Evolutionary conservation across 805 yeast species (phyloP), one percentile per base, ranked within the genome.

Genomic region (Candida berthetii): DNA sequence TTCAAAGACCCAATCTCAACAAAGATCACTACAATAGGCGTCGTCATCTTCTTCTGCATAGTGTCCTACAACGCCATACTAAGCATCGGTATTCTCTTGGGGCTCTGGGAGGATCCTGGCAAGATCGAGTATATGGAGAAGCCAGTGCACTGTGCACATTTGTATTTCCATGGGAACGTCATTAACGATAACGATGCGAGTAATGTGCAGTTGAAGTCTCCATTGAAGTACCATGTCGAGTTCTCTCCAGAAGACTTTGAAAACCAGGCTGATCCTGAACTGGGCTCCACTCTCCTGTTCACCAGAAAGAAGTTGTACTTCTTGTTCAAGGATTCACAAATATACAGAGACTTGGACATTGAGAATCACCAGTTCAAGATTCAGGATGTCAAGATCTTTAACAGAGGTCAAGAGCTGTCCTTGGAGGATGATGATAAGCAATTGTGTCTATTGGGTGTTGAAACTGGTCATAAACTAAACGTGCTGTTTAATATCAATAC

Each of bases 211-310:
- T 39, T 65, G 17, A 41, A 50, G 4, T 59, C 54, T 19, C 72
- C 76, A 2, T 47, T 83, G 27, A 66, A 65, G 20, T 85, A 80
- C 55, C 85, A 84, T 57, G 71, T 84, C 49, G 95, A 85, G 55
- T 86, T 86, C 60, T 77, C 85, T 25, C 93, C 95, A 0, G 90
- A 82, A 50, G 95, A 86, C 52, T 85, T 78, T 55, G 78, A 77
- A 45, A 58, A 58, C 28, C 44, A 62, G 49, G 74, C 74, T 46
- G 76, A 85, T 42, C 82, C 80, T 5, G 90, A 78, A 44, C 72
- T 69, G 39, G 95, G 95, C 1, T 78, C 90, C 9, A 75, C 81
- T 16, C 68, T 90, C 28, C 72, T 67, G 15, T 78, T 81, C 47
- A 67, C 88, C 42, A 72, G 88, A 46, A 49, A 59, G 2, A 82